phyloP scores from a whole-genome alignment of 805 yeast species.

The Candida patagonica region DNA sequence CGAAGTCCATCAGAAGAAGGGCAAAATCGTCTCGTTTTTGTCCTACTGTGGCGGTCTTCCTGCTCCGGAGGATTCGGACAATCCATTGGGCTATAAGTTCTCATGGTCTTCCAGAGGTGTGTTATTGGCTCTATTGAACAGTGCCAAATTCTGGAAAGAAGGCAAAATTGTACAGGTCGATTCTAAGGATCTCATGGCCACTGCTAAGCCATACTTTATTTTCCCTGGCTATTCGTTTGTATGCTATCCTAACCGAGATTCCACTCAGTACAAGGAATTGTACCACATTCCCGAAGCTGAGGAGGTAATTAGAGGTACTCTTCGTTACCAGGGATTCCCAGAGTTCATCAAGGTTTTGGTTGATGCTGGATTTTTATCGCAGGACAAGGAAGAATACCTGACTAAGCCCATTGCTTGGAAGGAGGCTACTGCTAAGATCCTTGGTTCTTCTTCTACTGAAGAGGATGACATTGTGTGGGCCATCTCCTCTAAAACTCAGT shows the following conservation, averaged over 20 bases:
- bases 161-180: constrained; percentile 72
- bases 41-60: constrained; percentile 99
- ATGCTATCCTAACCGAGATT: constrained; percentile 96
- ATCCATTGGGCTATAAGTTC: constrained; percentile 97
- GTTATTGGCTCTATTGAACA: constrained; percentile 85
- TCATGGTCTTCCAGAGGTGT: constrained; percentile 99
- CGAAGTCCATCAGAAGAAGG: constrained; percentile 86
- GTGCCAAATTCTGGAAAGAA: constrained; percentile 80
- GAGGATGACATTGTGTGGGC: constrained; percentile 68
- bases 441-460: constrained; percentile 62
- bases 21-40: constrained; percentile 87
- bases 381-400: constrained; percentile 56
- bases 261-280: constrained; percentile 84
- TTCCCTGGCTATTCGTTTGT: constrained; percentile 94
- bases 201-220: constrained; percentile 91
- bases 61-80: constrained; percentile 95
- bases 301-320: constrained; percentile 92
- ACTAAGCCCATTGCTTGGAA: constrained; percentile 64
- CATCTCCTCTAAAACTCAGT: constrained; percentile 67
- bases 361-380: constrained; percentile 86
- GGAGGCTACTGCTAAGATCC: constrained; percentile 65
- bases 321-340: constrained; percentile 98
- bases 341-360: constrained; percentile 93
- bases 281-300: constrained; percentile 96
- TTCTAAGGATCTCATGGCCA: constrained; percentile 88